Conservation (phyloP, 2,329 filamentous ascomycete genomes). For the Phymatotrichopsis omnivora region DNA sequence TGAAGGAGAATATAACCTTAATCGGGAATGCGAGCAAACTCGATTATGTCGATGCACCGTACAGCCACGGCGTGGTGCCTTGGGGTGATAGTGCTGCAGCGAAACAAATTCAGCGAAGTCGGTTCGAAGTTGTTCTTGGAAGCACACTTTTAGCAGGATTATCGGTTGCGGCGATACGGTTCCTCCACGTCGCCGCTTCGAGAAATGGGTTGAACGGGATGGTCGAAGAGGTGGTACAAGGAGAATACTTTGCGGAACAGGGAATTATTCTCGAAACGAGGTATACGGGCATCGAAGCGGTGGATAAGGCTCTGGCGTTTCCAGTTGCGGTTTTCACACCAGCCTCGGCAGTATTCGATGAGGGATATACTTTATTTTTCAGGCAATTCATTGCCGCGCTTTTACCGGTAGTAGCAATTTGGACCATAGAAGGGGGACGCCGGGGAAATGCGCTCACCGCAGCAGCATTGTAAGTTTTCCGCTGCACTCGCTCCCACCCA, state of each 20-base stretch:
- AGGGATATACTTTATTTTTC: constrained; percentile 1
- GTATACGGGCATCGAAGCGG: constrained; percentile 2
- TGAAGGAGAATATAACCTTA: constrained; percentile 5
- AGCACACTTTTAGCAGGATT: too few species aligned
- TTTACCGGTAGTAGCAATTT: constrained; percentile 13
- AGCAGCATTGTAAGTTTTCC: constrained; percentile 8
- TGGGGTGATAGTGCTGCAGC: background rate
- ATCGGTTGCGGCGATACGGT: too few species aligned
- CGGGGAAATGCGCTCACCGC: constrained; percentile 2
- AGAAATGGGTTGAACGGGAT: too few species aligned
- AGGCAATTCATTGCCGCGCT: background rate
- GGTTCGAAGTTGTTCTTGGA: too few species aligned
- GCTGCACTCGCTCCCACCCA: background rate
- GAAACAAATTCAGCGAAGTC: too few species aligned
- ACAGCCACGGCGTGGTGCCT: constrained; percentile 4
- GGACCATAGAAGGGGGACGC: constrained; percentile 9
- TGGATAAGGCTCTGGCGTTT: background rate
- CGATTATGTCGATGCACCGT: constrained; percentile 7
- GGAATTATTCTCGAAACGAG: background rate
- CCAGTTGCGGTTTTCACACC: constrained; percentile 1
- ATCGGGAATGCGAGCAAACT: constrained; percentile 4
- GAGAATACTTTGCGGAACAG: background rate
- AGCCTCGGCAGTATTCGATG: background rate
- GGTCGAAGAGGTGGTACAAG: constrained; percentile 1
- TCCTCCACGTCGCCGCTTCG: too few species aligned